Base-by-base conservation (phyloP, 306 rosid genomes). In the Ormosia semicastrata region DNA sequence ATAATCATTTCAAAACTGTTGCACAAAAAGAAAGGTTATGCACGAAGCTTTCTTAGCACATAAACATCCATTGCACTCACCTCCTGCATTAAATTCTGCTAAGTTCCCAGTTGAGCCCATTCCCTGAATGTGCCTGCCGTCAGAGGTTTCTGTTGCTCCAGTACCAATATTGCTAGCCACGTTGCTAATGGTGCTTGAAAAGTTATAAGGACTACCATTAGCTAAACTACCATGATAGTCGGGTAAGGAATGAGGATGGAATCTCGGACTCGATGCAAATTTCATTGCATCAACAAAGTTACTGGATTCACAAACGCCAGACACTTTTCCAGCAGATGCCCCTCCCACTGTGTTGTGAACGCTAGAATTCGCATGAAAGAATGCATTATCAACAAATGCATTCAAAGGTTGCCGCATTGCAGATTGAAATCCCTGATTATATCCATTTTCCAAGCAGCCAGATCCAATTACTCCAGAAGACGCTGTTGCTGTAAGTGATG, bases 221-320 rank as follows among this genome's bases (percentile, higher is more conserved):
- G 90, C 89, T 39, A 89, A 76, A 82, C 85, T 75, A 62, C 88
- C 92, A 76, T 77, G 85, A 79, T 83, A 81, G 78, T 91, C 93
- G 5, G 95, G 95, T 10, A 91, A 78, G 71, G 95, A 91, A 83
- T 86, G 92, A 72, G 90, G 90, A 75, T 89, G 95, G 66, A 89
- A 86, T 79, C 81, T 63, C 5, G 89, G 89, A 71, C 85, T 68
- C 40, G 87, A 59, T 74, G 87, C 83, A 80, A 85, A 83, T 58
- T 83, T 85, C 54, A 78, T 71, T 67, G 82, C 88, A 73, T 90
- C 88, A 54, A 78, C 68, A 85, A 87, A 82, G 66, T 67, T 84
- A 69, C 76, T 85, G 52, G 90, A 75, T 29, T 86, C 91, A 1
- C 71, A 32, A 73, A 81, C 58, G 40, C 85, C 81, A 68, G 88